Evolutionary conservation across 2,329 filamentous ascomycete species (phyloP), one percentile per base, ranked within the genome.

Genomic region (Geosmithia putterillii): DNA sequence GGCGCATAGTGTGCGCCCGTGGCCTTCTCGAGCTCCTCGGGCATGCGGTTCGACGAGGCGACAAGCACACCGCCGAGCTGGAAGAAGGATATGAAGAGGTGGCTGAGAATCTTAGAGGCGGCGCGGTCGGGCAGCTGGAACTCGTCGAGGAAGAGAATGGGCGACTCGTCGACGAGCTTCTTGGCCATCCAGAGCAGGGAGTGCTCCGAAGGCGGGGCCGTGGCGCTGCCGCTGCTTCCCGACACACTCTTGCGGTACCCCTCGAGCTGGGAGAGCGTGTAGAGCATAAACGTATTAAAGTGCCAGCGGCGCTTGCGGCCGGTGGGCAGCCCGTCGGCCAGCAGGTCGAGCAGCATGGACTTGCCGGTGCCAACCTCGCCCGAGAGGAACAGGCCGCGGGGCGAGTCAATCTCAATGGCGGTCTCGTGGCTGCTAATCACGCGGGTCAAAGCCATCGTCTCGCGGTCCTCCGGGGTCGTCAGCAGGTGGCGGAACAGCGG

Each of bases 201-300:
- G 58, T 87, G 79, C 45, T 87, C 51, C 28, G 28, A 7, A n/a
- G n/a, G n/a, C 6, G 28, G 10, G 6, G 28, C 28, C 28, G 28
- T 7, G 28, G 6, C 28, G 28, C 10, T 51, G 58, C 58, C 48
- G 38, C 19, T 25, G 32, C 17, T 7, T 19, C 42, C 3, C 22
- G 15, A 4, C 22, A 12, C 8, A 14, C 15, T 22, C 45, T 64
- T 67, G 52, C 85, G 69, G 38, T 84, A 71, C 12, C 71, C 65
- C 52, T 90, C 86, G 1, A 92, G 66, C 42, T 80, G 79, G 1
- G 83, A 81, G 40, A 89, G 71, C 0, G 77, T 79, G 50, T 89
- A 80, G 8, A 90, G 67, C 83, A 92, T 92, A 53, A 92, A 92
- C 0, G 83, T 87, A 57, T 86, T 87, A 62, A 88, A 92, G 56